Evolutionary conservation across 2,329 filamentous ascomycete genomes (phyloP), one percentile per base, ranked within the genome.

Genomic region (Cercospora zeina): DNA sequence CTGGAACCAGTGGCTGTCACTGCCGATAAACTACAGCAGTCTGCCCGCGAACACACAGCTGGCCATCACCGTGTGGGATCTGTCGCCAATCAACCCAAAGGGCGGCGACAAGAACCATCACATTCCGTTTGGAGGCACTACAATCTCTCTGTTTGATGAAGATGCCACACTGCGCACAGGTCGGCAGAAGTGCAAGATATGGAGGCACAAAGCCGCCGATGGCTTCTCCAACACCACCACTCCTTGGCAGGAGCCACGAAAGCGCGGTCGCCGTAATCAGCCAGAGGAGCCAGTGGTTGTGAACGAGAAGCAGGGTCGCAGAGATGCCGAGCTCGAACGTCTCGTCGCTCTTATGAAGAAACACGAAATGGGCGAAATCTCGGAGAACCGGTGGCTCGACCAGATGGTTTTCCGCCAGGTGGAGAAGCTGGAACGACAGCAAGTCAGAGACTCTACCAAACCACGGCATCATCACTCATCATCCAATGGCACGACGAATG

Each of bases 311-410:
- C 72, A 73, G 13, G 68, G 68, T 34, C 64, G 68, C 21, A 63
- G 73, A 36, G 74, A 74, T 54, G 87, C 91, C 58, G 95, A 99
- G 76, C 83, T 97, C 65, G 92, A 97, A 70, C 84, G 95, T 16
- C 84, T 99, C 68, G 93, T 97, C 72, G 88, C 87, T 58, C 77
- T 97, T 21, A 89, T 99, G 74, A 99, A 99, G 78, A 96, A 96
- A 77, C 95, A 97, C 73, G 96, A 99, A 74, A 96, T 97, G 89
- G 93, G 92, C 16, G 95, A 99, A 74, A 93, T 99, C 27, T 87
- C 91, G 0, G 86, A 92, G 14, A 89, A 96, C 53, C 91, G 96
- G 70, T 99, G 95, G 96, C 84, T 99, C 47, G 95, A 99, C 75
- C 90, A 95, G 71, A 83, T 97, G 69, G 93, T 97, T 2, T 99